Percentiles rank a stretch among this genome's conserved stretches.
phyloP scores from a whole-genome alignment of 192 early-diverging fungal genomes.

The Rhizophagus prolifer region DNA sequence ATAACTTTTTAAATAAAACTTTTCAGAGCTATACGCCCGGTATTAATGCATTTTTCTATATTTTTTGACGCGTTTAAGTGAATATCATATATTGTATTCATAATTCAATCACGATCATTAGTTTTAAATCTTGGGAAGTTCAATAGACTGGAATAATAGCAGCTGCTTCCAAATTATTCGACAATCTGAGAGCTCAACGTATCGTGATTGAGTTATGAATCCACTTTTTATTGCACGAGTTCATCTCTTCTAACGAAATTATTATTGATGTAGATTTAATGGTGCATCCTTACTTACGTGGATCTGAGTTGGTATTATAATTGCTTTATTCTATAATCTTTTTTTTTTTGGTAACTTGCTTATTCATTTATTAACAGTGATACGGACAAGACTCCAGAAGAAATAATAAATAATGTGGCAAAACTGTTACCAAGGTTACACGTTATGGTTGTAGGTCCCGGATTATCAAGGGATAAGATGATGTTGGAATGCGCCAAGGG shows the following conservation, averaged over 20 bases:
- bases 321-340: constrained; percentile 7
- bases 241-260: neutral
- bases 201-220: neutral
- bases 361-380: neutral
- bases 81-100: neutral
- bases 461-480: constrained; percentile 73
- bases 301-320: constrained; percentile 35
- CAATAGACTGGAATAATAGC: no score
- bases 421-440: constrained; percentile 69
- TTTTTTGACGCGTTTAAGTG: neutral
- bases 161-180: no score
- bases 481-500: constrained; percentile 66
- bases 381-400: constrained; percentile 24
- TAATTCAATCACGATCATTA: no score
- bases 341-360: neutral
- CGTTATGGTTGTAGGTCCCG: constrained; percentile 89
- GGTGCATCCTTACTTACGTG: constrained; percentile 84
- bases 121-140: no score
- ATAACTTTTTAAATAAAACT: neutral
- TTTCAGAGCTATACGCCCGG: constrained; percentile 47
- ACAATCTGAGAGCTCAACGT: neutral
- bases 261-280: constrained; percentile 64
- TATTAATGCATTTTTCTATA: constrained; percentile 3
- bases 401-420: constrained; percentile 48
- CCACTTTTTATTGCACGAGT: neutral